phyloP scores from a whole-genome alignment of 164 flowering plant species.

The Magnolia kwangsiensis region DNA sequence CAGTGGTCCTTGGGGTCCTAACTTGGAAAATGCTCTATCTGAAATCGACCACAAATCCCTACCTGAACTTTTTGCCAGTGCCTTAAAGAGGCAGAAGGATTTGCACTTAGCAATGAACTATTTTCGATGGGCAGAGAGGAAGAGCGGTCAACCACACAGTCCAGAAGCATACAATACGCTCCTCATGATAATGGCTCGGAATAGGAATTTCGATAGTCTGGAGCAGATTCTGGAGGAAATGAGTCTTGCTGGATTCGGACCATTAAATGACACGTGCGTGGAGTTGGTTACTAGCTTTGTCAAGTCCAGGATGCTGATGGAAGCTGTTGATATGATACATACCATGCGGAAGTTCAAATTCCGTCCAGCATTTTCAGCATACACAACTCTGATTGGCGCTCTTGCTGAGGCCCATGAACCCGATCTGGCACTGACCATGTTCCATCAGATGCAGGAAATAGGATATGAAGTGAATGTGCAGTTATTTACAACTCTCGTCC shows the following conservation, averaged over 20 bases:
- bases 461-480: conserved; percentile 82
- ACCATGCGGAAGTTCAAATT: conserved; percentile 76
- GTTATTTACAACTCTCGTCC: conserved; percentile 77
- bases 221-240: conserved; percentile 80
- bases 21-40: conserved; percentile 50
- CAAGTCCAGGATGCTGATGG: conserved; percentile 45
- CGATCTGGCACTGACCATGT: conserved; percentile 63
- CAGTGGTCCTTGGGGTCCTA: conserved; percentile 65
- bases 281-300: conserved; percentile 58
- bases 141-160: conserved; percentile 42
- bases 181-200: conserved; percentile 61
- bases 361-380: conserved; percentile 96
- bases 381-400: conserved; percentile 87
- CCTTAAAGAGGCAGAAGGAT: conserved; percentile 67
- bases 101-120: conserved; percentile 56
- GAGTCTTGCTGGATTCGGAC: conserved; percentile 77
- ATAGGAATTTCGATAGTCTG: conserved; percentile 40
- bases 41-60: conserved; percentile 30
- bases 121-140: conserved; percentile 76
- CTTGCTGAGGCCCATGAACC: conserved; percentile 55
- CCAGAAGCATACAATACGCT: conserved; percentile 71
- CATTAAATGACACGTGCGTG: conserved; percentile 40
- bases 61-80: conserved; percentile 50
- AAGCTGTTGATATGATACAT: conserved; percentile 66
- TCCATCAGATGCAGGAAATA: conserved; percentile 89